Evolutionary conservation across 108 stramenopile species (phyloP).

Genomic region (Skeletonema marinoi): DNA sequence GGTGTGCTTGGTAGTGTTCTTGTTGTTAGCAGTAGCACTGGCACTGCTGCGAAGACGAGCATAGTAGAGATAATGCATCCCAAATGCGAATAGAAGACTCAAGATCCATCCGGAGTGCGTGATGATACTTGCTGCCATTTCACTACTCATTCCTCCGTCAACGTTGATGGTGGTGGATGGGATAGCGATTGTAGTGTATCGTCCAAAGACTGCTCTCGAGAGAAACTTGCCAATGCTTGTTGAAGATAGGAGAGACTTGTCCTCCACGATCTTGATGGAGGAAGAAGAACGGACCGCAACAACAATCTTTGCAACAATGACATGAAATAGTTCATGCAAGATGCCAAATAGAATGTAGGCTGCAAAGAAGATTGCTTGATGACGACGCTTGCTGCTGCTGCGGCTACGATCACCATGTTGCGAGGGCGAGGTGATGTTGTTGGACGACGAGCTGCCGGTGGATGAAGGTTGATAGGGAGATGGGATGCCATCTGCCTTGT

Average conservation of each 20-base stretch:
- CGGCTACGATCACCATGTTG: no score
- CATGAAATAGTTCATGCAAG: constrained; percentile 63
- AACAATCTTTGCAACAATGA: constrained; percentile 33
- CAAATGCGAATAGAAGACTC: constrained; percentile 38
- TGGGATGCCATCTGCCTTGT: no score
- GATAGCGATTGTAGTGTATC: constrained; percentile 14
- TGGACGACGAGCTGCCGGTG: no score
- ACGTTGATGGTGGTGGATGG: not conserved
- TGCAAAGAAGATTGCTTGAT: constrained; percentile 9
- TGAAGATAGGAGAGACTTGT: no score
- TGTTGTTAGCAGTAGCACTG: no score
- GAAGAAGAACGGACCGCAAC: no score
- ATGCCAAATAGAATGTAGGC: constrained; percentile 61
- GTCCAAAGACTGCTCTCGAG: constrained; percentile 21
- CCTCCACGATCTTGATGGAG: no score
- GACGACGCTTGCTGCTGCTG: not conserved
- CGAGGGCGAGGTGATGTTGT: no score
- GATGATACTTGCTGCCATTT: constrained; percentile 7
- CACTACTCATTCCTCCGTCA: not conserved
- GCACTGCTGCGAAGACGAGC: not conserved
- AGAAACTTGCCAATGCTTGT: constrained; percentile 21
- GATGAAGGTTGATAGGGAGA: no score
- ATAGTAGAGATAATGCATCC: constrained; percentile 12
- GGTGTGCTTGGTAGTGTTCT: not conserved
- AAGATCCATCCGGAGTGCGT: constrained; percentile 68